Evolutionary conservation across 2,329 filamentous ascomycete genomes (phyloP).

Genomic region (Arthrinium puccinioides): DNA sequence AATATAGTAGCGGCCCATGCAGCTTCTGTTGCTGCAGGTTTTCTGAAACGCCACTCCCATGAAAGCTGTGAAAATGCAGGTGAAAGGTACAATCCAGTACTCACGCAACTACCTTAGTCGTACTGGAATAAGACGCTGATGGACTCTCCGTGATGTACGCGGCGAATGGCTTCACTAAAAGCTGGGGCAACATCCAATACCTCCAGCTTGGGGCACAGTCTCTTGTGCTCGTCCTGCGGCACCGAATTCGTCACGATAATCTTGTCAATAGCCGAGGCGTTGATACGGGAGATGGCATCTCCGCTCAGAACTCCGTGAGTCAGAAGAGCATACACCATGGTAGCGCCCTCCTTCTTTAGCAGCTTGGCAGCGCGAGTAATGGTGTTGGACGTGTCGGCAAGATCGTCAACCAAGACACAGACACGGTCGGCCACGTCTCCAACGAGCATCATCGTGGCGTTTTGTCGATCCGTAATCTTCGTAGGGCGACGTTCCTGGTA

Average conservation of each 20-base stretch:
- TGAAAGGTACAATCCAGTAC: not conserved
- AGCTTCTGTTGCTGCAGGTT: not conserved
- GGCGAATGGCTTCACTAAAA: slow-evolving; percentile 90
- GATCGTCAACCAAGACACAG: slow-evolving; percentile 87
- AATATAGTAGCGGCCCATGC: not conserved
- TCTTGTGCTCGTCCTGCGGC: slow-evolving; percentile 75
- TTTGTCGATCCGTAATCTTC: slow-evolving; percentile 80
- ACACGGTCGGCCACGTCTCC: slow-evolving; percentile 75
- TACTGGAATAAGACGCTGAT: slow-evolving; percentile 87
- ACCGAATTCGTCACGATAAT: slow-evolving; percentile 95
- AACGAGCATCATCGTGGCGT: slow-evolving; percentile 93
- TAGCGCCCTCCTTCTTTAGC: slow-evolving; percentile 88
- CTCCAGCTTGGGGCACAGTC: slow-evolving; percentile 78
- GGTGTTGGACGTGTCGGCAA: slow-evolving; percentile 94
- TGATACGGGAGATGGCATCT: slow-evolving; percentile 90
- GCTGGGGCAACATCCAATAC: slow-evolving; percentile 85
- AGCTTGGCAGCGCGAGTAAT: slow-evolving; percentile 94
- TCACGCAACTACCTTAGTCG: not conserved
- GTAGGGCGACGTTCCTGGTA: slow-evolving; percentile 78
- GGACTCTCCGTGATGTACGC: slow-evolving; percentile 95
- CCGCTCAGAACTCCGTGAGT: slow-evolving; percentile 95
- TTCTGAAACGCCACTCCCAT: slow-evolving; percentile 1
- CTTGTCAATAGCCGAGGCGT: slow-evolving; percentile 86
- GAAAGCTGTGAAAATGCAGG: slow-evolving; percentile 1
- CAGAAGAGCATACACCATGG: slow-evolving; percentile 81